Evolutionary conservation across 768 basidiomycete species (phyloP), one percentile per base, ranked within the genome.

Genomic region (Russula sp.): DNA sequence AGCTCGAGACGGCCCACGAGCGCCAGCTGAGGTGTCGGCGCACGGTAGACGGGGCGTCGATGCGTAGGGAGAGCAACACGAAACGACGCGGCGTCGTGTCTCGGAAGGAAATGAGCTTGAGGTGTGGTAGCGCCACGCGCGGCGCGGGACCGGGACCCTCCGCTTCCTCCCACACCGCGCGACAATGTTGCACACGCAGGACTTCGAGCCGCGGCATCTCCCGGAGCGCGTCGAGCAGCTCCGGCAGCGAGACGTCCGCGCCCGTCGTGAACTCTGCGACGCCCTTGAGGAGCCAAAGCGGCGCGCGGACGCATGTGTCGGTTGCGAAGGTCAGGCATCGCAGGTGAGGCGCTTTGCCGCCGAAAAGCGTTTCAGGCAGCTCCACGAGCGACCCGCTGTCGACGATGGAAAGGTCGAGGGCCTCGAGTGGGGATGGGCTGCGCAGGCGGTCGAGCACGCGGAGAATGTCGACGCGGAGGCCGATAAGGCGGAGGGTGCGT

Each of bases 11-110:
- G 8, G 63, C 59, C 63, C 63, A 64, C 6, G 35, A 31, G 13
- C 59, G 63, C 63, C 63, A 64, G 49, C 60, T 60, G 48, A 64
- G 48, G 42, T 50, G 53, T 32, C 54, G 35, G 40, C 63, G 63
- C 34, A 64, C 58, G 1, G 63, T 64, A 13, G 40, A 13, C 7
- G 58, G 63, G 1, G 54, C 63, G n/a, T 60, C 58, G 48, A 64
- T 56, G 31, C 35, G 58, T 13, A 32, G 34, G 3, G 51, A 10
- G n/a, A 64, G 63, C 11, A 51, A 10, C 34, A 56, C 54, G 54
- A 64, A 64, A 7, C 63, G 63, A 1, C 63, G 63, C 9, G 59
- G 63, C 6, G 63, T 55, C 22, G 58, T 59, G 16, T 64, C 63
- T 4, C 59, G 48, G 54, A 64, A 64, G 8, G 63, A 42, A n/a